Evolutionary conservation across 2,329 filamentous ascomycete species (phyloP).

Genomic region (Fusarium protoensiforme): DNA sequence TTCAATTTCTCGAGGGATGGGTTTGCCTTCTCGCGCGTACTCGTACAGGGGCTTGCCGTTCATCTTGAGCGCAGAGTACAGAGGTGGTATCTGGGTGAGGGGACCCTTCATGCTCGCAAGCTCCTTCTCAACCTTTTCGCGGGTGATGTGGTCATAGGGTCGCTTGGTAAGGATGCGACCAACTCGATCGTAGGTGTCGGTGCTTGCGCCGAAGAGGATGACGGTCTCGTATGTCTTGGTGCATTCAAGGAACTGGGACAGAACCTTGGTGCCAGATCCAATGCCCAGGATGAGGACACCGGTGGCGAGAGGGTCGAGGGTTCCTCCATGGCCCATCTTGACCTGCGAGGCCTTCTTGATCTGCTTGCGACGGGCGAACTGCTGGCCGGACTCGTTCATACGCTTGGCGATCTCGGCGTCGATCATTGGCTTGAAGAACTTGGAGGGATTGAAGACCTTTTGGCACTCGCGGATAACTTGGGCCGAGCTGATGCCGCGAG

Average conservation of each 20-base stretch:
- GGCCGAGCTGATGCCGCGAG: conserved; percentile 85
- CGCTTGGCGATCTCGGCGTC: conserved; percentile 68
- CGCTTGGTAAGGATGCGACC: conserved; percentile 84
- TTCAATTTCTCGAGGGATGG: conserved; percentile 86
- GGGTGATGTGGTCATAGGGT: conserved; percentile 84
- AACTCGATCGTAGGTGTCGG: conserved; percentile 89
- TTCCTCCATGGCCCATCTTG: conserved; percentile 97
- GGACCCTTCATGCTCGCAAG: conserved; percentile 81
- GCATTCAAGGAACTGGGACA: conserved; percentile 83
- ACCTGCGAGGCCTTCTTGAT: conserved; percentile 74
- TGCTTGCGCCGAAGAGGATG: conserved; percentile 90
- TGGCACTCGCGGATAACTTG: conserved; percentile 92
- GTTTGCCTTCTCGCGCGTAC: conserved; percentile 90
- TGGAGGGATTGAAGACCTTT: conserved; percentile 82
- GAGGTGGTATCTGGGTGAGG: conserved; percentile 88
- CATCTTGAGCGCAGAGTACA: conserved; percentile 93
- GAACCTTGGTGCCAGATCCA: conserved; percentile 85
- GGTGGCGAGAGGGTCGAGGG: conserved; percentile 92
- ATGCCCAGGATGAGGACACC: conserved; percentile 92
- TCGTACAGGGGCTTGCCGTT: conserved; percentile 96
- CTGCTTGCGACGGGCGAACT: conserved; percentile 68
- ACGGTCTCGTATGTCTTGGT: conserved; percentile 94
- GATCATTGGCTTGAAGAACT: conserved; percentile 82
- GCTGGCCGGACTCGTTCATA: conserved; percentile 65
- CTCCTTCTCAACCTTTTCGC: conserved; percentile 79